phyloP scores from a whole-genome alignment of 352 stramenopile genomes.

The Pythium myriotylum region DNA sequence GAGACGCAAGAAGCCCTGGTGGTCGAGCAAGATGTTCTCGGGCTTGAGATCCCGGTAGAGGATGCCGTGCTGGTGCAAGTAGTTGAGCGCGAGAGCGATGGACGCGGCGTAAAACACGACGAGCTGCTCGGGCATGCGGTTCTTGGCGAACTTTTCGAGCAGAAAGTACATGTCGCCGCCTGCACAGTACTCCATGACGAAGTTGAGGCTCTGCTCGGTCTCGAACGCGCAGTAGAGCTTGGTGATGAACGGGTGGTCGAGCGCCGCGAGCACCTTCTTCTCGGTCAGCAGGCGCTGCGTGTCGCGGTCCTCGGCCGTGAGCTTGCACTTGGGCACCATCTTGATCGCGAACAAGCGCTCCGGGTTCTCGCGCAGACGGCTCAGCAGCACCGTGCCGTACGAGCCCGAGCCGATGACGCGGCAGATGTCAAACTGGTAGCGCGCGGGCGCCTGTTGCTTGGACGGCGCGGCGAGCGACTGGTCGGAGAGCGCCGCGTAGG shows the following conservation, averaged over 20 bases:
- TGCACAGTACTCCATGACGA: conserved; percentile 98
- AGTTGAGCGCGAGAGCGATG: conserved; percentile 94
- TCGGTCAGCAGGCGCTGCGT: conserved; percentile 92
- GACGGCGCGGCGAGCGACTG: not conserved
- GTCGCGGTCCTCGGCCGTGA: conserved; percentile 43
- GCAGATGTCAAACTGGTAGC: conserved; percentile 70
- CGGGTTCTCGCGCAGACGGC: conserved; percentile 43
- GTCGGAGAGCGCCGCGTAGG: conserved; percentile 12
- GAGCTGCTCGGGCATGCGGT: conserved; percentile 92
- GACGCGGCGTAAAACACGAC: conserved; percentile 97
- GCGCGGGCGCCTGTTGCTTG: conserved; percentile 26
- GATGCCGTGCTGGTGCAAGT: conserved; percentile 76
- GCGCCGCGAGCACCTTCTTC: conserved; percentile 94
- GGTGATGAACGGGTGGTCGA: conserved; percentile 98
- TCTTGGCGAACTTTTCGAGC: conserved; percentile 87
- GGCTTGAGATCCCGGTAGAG: conserved; percentile 92
- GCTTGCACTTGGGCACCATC: conserved; percentile 75
- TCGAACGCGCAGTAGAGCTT: conserved; percentile 95
- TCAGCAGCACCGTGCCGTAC: conserved; percentile 75
- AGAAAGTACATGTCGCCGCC: conserved; percentile 97
- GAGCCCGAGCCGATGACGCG: conserved; percentile 75
- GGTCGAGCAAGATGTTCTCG: conserved; percentile 91
- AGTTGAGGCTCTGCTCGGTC: conserved; percentile 93
- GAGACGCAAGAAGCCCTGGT: conserved; percentile 87
- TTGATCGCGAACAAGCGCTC: conserved; percentile 71